Evolutionary conservation across 2,329 filamentous ascomycete genomes (phyloP).

Genomic region (Colletotrichum chlorophyti): DNA sequence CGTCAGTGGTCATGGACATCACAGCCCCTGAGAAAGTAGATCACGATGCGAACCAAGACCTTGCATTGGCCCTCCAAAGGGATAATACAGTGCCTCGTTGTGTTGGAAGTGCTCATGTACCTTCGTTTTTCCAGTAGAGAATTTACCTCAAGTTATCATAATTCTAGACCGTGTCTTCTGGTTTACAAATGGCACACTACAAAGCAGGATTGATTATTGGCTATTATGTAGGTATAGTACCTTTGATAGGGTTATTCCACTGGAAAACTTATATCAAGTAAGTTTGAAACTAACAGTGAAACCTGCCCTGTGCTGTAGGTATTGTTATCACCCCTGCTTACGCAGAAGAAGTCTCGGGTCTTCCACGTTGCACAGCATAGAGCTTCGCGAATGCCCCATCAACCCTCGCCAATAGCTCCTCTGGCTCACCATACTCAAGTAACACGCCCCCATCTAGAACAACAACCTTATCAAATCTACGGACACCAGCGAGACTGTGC

Average conservation of each 20-base stretch:
- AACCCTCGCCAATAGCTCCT: slow-evolving; percentile 13
- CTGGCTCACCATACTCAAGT: slow-evolving; percentile 15
- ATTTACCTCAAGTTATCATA: no score
- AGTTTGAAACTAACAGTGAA: slow-evolving; percentile 10
- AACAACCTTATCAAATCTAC: slow-evolving; percentile 10
- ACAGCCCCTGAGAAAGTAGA: neutral
- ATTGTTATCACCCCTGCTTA: slow-evolving; percentile 5
- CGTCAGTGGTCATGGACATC: neutral
- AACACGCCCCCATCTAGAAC: slow-evolving; percentile 12
- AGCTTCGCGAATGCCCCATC: slow-evolving; percentile 15
- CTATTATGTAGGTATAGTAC: neutral
- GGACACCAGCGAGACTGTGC: slow-evolving; percentile 10
- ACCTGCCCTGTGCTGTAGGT: slow-evolving; percentile 6
- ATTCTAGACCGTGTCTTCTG: no score
- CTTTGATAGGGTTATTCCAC: neutral
- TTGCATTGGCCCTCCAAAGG: neutral
- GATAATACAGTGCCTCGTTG: neutral
- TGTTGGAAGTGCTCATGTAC: neutral
- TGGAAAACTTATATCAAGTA: neutral
- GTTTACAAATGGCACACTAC: neutral
- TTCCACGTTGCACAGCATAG: slow-evolving; percentile 15
- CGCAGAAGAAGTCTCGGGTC: slow-evolving; percentile 10
- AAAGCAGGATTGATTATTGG: slow-evolving; percentile 1
- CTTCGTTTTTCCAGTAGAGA: neutral
- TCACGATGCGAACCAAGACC: neutral